These are phyloP conservation scores for Nyssa sinensis DNA, from an alignment of 148 eudicot species.

Conservation along the genomic window DNA sequence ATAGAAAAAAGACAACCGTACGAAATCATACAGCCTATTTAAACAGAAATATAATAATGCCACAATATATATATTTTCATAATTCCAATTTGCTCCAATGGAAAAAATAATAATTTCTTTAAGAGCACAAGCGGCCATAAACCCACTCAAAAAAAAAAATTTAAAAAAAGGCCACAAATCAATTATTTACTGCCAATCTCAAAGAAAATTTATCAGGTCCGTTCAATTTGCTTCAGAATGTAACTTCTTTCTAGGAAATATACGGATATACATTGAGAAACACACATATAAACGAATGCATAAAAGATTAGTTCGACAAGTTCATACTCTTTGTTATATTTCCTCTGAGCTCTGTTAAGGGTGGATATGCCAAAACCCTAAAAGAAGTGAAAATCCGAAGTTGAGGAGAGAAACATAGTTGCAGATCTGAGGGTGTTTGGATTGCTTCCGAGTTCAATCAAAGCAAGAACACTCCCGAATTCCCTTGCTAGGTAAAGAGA, in stretches of 20 bases:
- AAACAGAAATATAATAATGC: background rate
- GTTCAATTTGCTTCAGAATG: background rate
- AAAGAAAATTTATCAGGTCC: background rate
- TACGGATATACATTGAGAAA: background rate
- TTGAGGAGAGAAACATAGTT: background rate
- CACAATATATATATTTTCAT: too few relatives aligned
- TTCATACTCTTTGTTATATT: constrained; percentile 5
- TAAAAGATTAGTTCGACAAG: background rate
- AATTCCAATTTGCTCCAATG: background rate
- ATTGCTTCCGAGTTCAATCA: constrained; percentile 9
- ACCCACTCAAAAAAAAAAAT: background rate
- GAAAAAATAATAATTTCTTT: background rate
- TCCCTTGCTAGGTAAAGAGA: too few relatives aligned
- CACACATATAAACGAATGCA: too few relatives aligned
- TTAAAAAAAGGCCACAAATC: background rate
- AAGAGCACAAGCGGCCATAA: background rate
- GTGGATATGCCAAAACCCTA: background rate
- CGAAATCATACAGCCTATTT: background rate
- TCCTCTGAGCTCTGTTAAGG: background rate
- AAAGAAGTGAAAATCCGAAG: background rate
- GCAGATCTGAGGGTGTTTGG: constrained; percentile 14
- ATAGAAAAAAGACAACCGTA: background rate
- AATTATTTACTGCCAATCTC: too few relatives aligned
- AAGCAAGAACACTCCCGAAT: constrained; percentile 14
- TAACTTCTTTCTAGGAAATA: too few relatives aligned